phyloP scores from a whole-genome alignment of 2,329 filamentous ascomycete genomes.

The Calonectria pteridis region DNA sequence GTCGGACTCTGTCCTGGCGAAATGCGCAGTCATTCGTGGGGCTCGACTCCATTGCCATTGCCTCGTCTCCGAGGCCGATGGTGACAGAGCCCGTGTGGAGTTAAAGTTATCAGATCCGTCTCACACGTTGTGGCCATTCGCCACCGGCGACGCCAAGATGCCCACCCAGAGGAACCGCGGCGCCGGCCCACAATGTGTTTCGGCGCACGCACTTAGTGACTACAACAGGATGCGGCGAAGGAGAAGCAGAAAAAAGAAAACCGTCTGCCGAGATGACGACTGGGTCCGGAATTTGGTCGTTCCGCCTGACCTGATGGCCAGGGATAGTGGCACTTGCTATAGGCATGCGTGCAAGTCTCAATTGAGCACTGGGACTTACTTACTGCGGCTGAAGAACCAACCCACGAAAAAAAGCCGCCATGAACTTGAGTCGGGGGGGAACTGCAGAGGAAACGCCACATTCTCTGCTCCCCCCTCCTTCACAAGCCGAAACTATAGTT shows the following conservation, averaged over 20 bases:
- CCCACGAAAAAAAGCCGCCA: not conserved
- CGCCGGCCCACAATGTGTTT: slow-evolving; percentile 1
- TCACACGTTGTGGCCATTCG: slow-evolving; percentile 32
- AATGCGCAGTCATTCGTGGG: slow-evolving; percentile 29
- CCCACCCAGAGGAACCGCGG: not conserved
- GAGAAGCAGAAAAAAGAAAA: not conserved
- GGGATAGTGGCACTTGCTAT: not conserved
- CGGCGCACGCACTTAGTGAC: not conserved
- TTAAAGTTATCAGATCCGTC: slow-evolving; percentile 50
- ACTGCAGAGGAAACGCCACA: not conserved
- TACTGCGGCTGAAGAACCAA: slow-evolving; percentile 1
- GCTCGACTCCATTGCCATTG: slow-evolving; percentile 29
- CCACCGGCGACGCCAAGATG: not conserved
- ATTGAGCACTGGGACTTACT: not conserved
- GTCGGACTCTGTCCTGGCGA: slow-evolving; percentile 15
- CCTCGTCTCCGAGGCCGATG: slow-evolving; percentile 19
- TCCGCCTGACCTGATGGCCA: slow-evolving; percentile 29
- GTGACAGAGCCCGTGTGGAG: slow-evolving; percentile 38
- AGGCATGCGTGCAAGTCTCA: not conserved
- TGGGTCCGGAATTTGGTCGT: slow-evolving; percentile 15
- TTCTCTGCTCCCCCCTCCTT: not conserved
- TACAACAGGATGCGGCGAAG: not conserved
- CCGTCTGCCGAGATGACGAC: slow-evolving; percentile 4
- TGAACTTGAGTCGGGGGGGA: not conserved
- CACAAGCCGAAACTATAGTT: slow-evolving; percentile 10